These are phyloP conservation scores for Saccharomyces hybrid DNA, from an alignment of 1,139 yeast genomes.

Conservation along the genomic window DNA sequence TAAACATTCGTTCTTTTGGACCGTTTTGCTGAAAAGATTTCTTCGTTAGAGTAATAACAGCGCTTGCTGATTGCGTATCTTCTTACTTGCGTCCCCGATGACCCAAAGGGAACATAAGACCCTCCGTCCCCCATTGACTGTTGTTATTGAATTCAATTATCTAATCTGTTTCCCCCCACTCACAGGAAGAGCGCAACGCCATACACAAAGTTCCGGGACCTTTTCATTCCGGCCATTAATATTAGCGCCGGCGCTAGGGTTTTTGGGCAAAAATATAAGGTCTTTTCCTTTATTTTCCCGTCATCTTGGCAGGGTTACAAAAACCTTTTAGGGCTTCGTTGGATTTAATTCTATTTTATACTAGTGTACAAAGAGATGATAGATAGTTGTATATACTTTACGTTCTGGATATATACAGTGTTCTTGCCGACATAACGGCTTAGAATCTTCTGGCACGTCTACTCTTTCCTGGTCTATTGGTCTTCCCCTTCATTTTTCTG, in stretches of 20 bases:
- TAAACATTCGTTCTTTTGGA: not conserved
- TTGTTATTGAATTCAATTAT: not conserved
- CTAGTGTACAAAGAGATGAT: not conserved
- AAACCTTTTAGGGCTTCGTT: not conserved
- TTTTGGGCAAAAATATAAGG: not conserved
- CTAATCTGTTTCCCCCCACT: slow-evolving; percentile 1
- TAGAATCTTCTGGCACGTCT: slow-evolving; percentile 38
- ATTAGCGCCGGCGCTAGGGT: not conserved
- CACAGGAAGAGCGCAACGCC: not conserved
- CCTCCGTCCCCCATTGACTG: not conserved
- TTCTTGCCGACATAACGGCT: slow-evolving; percentile 2
- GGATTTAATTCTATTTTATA: not conserved
- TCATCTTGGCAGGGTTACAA: not conserved
- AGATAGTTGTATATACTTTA: slow-evolving; percentile 35
- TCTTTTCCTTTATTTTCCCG: not conserved
- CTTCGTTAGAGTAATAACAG: not conserved
- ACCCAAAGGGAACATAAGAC: not conserved
- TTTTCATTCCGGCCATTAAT: not conserved
- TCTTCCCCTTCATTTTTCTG: slow-evolving; percentile 47
- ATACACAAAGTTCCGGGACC: not conserved
- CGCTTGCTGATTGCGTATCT: not conserved
- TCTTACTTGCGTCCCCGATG: not conserved
- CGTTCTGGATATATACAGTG: slow-evolving; percentile 60
- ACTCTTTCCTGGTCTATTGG: slow-evolving; percentile 70
- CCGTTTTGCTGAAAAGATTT: not conserved